Conservation (phyloP, 225 moss, liverwort and hornwort genomes). For the Bryum argenteum region DNA sequence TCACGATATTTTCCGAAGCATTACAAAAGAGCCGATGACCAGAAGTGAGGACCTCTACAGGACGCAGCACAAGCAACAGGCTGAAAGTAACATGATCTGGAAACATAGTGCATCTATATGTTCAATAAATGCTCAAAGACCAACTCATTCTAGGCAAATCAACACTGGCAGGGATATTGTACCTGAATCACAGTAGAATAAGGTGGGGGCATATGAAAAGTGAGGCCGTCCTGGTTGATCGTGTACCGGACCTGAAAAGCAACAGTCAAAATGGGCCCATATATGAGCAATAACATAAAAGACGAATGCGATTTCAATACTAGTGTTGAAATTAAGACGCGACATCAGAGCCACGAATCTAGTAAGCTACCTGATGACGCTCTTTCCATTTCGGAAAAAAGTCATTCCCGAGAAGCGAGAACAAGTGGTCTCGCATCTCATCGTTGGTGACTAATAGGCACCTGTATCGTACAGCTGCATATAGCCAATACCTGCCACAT, state of each 20-base stretch:
- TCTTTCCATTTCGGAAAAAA: constrained; percentile 98
- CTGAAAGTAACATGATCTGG: constrained; percentile 16
- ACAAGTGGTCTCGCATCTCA: constrained; percentile 97
- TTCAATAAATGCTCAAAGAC: constrained; percentile 3
- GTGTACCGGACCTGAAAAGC: constrained; percentile 70
- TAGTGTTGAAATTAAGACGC: constrained; percentile 7
- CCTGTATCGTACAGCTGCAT: constrained; percentile 84
- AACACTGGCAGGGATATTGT: constrained; percentile 21
- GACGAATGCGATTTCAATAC: constrained; percentile 5
- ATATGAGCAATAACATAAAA: constrained; percentile 6
- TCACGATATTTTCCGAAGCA: constrained; percentile 2
- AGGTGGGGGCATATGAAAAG: constrained; percentile 86
- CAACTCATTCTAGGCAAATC: constrained; percentile 6
- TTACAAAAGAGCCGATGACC: background rate
- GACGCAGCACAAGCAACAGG: constrained; percentile 10
- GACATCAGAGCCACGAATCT: constrained; percentile 19
- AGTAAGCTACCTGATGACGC: constrained; percentile 74
- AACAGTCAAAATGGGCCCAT: constrained; percentile 23
- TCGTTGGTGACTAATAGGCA: constrained; percentile 93
- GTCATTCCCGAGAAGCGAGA: constrained; percentile 79
- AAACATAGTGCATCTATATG: background rate
- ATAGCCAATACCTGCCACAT: constrained; percentile 90
- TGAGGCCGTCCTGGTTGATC: constrained; percentile 54
- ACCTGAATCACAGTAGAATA: constrained; percentile 94
- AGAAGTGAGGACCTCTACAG: background rate